Conservation (phyloP, 2,329 filamentous ascomycete species). For the Claviceps quebecensis region DNA sequence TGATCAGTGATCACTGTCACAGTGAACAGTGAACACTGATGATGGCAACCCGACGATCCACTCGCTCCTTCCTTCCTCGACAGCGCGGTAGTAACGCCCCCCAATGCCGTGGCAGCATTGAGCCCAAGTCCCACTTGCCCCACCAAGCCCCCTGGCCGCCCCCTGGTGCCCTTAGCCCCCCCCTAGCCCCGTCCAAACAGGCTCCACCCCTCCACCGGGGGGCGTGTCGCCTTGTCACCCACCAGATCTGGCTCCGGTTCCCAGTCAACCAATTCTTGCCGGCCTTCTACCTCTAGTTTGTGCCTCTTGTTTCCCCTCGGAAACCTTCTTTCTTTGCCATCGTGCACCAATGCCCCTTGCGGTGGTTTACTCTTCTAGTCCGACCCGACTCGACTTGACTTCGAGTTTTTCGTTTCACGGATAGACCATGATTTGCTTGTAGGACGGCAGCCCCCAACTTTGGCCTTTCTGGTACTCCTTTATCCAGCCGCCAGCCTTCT, state of each 20-base stretch:
- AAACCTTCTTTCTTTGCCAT: background rate
- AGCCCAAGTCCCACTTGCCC: background rate
- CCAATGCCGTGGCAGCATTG: background rate
- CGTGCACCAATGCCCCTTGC: background rate
- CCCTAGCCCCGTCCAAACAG: background rate
- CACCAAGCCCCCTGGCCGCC: background rate
- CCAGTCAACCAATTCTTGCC: slow-evolving; percentile 2
- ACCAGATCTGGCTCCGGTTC: slow-evolving; percentile 2
- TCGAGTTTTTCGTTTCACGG: background rate
- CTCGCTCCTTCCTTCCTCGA: too few relatives aligned
- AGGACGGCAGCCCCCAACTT: slow-evolving; percentile 2
- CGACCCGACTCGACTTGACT: background rate
- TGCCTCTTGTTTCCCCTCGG: background rate
- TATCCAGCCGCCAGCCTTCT: slow-evolving; percentile 7
- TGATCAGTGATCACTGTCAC: too few relatives aligned
- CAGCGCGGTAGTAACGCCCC: too few relatives aligned
- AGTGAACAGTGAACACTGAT: too few relatives aligned
- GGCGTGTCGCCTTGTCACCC: background rate
- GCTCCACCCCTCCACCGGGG: background rate
- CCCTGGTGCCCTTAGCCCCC: background rate
- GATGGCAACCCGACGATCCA: too few relatives aligned
- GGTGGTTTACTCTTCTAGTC: background rate
- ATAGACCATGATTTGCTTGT: slow-evolving; percentile 3
- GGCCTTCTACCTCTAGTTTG: background rate
- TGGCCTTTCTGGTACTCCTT: slow-evolving; percentile 1